phyloP scores from a whole-genome alignment of 139 green algal species.

The Eudorina sp. region DNA sequence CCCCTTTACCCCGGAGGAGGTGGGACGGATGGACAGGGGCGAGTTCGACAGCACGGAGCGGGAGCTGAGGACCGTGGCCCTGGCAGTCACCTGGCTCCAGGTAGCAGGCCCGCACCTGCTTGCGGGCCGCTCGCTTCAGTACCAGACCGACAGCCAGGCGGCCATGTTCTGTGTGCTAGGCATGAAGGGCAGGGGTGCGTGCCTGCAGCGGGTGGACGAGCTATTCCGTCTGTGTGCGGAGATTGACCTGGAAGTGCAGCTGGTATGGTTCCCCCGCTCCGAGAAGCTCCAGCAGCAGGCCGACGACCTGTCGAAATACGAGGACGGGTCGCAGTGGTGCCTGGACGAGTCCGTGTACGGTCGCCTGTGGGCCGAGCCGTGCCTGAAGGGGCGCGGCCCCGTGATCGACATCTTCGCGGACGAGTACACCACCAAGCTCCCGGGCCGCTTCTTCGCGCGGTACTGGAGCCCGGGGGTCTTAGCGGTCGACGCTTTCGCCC shows the following conservation, averaged over 20 bases:
- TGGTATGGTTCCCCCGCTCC: background rate
- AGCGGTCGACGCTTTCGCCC: background rate
- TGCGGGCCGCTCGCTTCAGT: background rate
- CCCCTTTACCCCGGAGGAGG: background rate
- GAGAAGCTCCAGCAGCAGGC: background rate
- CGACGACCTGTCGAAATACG: conserved; percentile 16
- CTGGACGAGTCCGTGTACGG: background rate
- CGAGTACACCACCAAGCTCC: background rate
- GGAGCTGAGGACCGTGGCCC: background rate
- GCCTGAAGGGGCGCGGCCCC: conserved; percentile 15
- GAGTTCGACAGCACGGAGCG: conserved; percentile 19
- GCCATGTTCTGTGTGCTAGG: no score
- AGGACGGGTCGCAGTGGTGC: no score
- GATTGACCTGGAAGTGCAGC: background rate
- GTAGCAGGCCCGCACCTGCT: background rate
- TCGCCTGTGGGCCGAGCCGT: background rate
- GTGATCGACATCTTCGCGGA: background rate
- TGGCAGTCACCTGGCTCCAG: background rate
- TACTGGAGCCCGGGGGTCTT: background rate
- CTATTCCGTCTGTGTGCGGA: conserved; percentile 6
- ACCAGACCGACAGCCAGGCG: conserved; percentile 29
- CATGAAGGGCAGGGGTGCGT: no score
- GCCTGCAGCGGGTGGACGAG: no score
- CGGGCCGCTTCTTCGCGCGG: background rate
- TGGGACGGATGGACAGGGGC: background rate